Percentiles rank a stretch among this genome's conserved stretches.
These are phyloP conservation scores for Arabidopsis thaliana DNA, from an alignment of 345 rosid genomes.

Conservation along the genomic window TAIR10.1 NC_003075.7:7371001-7371500, in stretches of 20 bases:
- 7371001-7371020: neutral
- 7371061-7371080: neutral
- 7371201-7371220: neutral
- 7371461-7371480: too few relatives aligned
- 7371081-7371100: neutral
- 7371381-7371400: too few relatives aligned
- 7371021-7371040: slow-evolving; percentile 1
- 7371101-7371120: neutral
- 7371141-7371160: neutral
- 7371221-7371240: neutral
- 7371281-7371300: neutral
- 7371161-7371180: neutral
- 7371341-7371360: neutral
- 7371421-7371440: too few relatives aligned
- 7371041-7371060: slow-evolving; percentile 10
- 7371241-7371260: neutral
- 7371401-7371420: too few relatives aligned
- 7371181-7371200: neutral
- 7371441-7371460: too few relatives aligned
- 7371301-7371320: neutral
- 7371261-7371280: neutral
- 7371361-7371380: neutral
- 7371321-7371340: neutral
- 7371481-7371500: too few relatives aligned
- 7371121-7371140: neutral